Base-by-base conservation (phyloP, 31 red algal species). In the Asparagopsis taxiformis region DNA sequence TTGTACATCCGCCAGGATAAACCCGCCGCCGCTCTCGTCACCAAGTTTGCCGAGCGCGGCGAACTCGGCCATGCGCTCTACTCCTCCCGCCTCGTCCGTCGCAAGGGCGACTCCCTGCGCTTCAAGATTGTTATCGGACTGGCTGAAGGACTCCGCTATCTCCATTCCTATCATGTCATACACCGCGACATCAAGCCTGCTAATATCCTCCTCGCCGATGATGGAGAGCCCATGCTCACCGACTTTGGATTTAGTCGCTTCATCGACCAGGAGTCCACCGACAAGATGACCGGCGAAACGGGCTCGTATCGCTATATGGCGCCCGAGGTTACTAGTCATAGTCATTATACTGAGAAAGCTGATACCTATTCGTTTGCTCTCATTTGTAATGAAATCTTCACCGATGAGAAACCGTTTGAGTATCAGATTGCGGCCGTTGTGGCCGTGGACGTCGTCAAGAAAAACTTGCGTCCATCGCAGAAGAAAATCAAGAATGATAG, bases 141-240 rank as follows among this genome's bases (percentile, higher is more conserved):
- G 49, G 89, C 82, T 30, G 28, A 73, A 34, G 94, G 80, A 22
- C 72, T 98, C 13, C 59, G 70, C 37, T 98, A 94, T 59, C 58
- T 98, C 20, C 89, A 93, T 38, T 75, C 65, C 19, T 60, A 77
- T 11, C 59, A 72, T 38, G 55, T 98, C 28, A 86, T 93, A 20
- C 89, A 98, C 72, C 75, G 94, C 23, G 94, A 98, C 62, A 84
- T 98, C 52, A 98, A 98, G 62, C 89, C 94, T 3, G 85, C 74
- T 5, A 98, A 98, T 75, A 77, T 98, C 25, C 75, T 98, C 13
- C 65, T 98, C 17, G 89, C 75, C 50, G 86, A 89, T 30, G 56
- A 79, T 33, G 58, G 65, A 32, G 71, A 77, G 55, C 78, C 75
- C 48, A 59, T 80, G 81, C 53, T 93, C 8, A 89, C 85, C 33